A percentile compares a stretch with the other conserved stretches of the same genome.
These are phyloP conservation scores for Mycena albidolilacea DNA, from an alignment of 768 basidiomycete genomes.

Conservation along the genomic window DNA sequence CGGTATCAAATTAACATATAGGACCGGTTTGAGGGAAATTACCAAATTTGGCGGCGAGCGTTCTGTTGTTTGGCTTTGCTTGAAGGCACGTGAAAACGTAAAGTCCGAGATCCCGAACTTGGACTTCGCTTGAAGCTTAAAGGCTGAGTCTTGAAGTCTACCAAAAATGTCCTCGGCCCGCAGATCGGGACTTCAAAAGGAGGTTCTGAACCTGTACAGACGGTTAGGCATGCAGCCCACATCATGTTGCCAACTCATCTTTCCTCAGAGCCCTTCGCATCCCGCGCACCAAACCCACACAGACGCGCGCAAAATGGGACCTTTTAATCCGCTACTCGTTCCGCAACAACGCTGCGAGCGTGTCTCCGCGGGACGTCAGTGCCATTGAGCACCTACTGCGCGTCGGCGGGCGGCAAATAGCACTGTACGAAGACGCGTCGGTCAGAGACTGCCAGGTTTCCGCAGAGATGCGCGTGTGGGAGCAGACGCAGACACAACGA, in stretches of 20 bases:
- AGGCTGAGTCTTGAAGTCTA: too few relatives aligned
- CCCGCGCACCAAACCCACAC: conserved; percentile 75
- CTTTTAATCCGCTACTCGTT: conserved; percentile 81
- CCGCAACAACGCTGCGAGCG: conserved; percentile 69
- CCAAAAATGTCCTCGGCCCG: conserved; percentile 43
- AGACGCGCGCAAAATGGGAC: conserved; percentile 74
- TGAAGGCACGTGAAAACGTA: neutral
- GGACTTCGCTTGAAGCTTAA: too few relatives aligned
- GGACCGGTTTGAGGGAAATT: neutral
- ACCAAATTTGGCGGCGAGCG: neutral
- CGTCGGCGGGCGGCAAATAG: conserved; percentile 75
- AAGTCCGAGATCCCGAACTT: neutral
- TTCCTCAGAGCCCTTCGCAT: conserved; percentile 79
- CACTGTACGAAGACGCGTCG: conserved; percentile 74
- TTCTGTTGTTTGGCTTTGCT: neutral
- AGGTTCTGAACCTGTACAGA: conserved; percentile 66
- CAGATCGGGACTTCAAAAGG: conserved; percentile 63
- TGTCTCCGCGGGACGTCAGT: conserved; percentile 77
- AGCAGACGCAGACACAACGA: conserved; percentile 47
- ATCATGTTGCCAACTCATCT: conserved; percentile 16
- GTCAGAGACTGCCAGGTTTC: conserved; percentile 86
- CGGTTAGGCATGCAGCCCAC: conserved; percentile 48
- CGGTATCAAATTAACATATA: too few relatives aligned
- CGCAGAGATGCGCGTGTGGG: conserved; percentile 79
- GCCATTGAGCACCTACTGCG: conserved; percentile 85